Evolutionary conservation across 2,329 filamentous ascomycete species (phyloP), one percentile per base, ranked within the genome.

Genomic region (Penicillium expansum): DNA sequence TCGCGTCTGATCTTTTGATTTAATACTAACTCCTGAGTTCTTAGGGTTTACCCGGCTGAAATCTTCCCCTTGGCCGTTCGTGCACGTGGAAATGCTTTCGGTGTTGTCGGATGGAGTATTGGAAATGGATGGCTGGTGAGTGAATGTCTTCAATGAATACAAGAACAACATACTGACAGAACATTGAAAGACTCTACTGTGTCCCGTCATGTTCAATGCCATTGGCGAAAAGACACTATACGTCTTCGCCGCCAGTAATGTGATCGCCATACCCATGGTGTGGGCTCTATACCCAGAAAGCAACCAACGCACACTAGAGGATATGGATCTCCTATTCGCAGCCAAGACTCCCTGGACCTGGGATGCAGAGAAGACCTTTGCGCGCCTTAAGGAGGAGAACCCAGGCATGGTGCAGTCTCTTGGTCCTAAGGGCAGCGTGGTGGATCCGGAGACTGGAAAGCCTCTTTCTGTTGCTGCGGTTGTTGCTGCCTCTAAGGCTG

Each of bases 231-330:
- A 89, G 67, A 91, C 87, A 0, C 77, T 91, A 1, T 89, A 90
- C 68, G 86, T 92, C 49, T 92, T 91, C 64, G 89, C 82, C 1
- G 85, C 82, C 4, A 83, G 82, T 67, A 91, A 90, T 66, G 73
- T 85, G 9, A 71, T 89, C 30, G 81, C 82, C 1, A 86, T 91
- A 5, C 82, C 86, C 0, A 83, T 90, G 73, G 85, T 90, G 0
- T 92, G 86, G 85, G 86, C 86, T 0, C 67, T 92, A 0, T 91
- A 90, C 56, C 89, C 88, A 0, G 89, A 91, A 69, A 89, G 85
- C 3, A 90, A 87, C 67, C 86, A 89, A 69, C 82, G 88, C 0
- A 91, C 87, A 0, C 76, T 91, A 0, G 89, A 91, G 66, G 88
- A 91, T 67, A 91, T 91, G 78, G 85, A 92, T 59, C 73, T 91